A percentile compares a stretch with the other conserved stretches of the same genome.
Conservation (phyloP, 371 early-diverging fungal genomes). For the Mortierella sp. region DNA sequence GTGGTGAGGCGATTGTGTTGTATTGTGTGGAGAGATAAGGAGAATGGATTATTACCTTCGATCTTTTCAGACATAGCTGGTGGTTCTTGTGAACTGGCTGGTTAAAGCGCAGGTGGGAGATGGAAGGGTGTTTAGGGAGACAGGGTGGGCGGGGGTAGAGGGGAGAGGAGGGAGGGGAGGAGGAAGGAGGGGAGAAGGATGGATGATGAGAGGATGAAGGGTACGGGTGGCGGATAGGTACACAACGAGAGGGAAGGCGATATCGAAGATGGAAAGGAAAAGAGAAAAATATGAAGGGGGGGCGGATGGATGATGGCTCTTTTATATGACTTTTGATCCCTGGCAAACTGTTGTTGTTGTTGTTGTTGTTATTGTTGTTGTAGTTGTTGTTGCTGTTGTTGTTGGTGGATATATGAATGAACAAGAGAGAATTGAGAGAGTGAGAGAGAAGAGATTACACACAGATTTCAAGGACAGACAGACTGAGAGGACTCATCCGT, state of each 20-base stretch:
- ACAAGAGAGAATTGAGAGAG: neutral
- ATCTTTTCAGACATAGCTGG: constrained; percentile 38
- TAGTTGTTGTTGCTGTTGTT: neutral
- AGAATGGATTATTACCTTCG: constrained; percentile 21
- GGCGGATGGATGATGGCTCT: neutral
- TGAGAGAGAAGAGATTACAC: neutral
- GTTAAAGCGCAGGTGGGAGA: constrained; percentile 16
- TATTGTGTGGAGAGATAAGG: neutral
- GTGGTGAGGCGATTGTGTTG: neutral
- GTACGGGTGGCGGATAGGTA: constrained; percentile 10
- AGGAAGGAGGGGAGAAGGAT: constrained; percentile 4
- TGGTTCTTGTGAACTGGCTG: constrained; percentile 24
- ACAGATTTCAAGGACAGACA: neutral
- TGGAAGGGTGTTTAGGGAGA: constrained; percentile 17
- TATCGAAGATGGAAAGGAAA: constrained; percentile 13
- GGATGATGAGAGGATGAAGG: constrained; percentile 8
- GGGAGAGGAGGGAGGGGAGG: neutral
- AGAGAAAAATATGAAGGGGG: constrained; percentile 1
- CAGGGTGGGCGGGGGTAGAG: constrained; percentile 22
- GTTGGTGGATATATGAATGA: neutral
- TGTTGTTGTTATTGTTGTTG: neutral
- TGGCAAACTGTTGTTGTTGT: neutral
- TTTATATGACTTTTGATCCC: constrained; percentile 2
- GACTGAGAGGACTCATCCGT: neutral
- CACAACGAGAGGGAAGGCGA: constrained; percentile 8